Evolutionary conservation across 495 filamentous ascomycete species (phyloP), one percentile per base, ranked within the genome.

Genomic region (Aspergillus hancockii): DNA sequence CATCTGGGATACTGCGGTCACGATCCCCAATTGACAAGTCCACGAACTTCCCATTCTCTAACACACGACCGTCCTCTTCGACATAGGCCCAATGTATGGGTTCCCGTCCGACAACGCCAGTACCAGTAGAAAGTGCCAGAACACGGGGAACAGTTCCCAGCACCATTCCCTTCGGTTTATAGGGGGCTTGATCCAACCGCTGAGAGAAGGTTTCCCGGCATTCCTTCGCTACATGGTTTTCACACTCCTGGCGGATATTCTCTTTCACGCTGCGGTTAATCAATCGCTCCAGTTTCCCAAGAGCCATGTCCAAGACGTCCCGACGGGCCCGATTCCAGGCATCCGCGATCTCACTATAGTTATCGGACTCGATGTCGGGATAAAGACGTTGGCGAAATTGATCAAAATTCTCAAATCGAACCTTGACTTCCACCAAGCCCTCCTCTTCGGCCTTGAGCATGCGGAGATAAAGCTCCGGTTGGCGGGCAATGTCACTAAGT

Each of bases 391-490:
- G 79, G 49, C 83, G 85, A 77, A 96, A 91, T 32, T 86, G 78
- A 8, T 86, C 81, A 60, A 90, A 85, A 55, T 90, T 85, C 62
- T 91, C 85, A 54, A 97, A 79, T 16, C 84, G 81, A 25, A 97
- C 81, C 54, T 82, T 83, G 21, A 98, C 88, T 49, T 97, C 91
- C 21, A 98, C 81, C 2, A 98, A 74, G 4, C 92, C 92, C 67
- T 98, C 94, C 63, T 91, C 87, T 73, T 98, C 94, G 4, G 94
- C 94, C 69, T 91, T 94, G 67, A 98, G 85, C 94, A 98, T 98
- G 69, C 90, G 89, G 16, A 98, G 75, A 66, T 90, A 98, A 49
- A 95, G 81, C 63, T 96, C 93, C 10, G 94, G 94, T 18, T 87
- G 86, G 21, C 81, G 83, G 8, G 91, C 90, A 60, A 98, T 85